Evolutionary conservation across 129 eudicot species (phyloP), one percentile per base, ranked within the genome.

Genomic region (Helianthus tuberosus): DNA sequence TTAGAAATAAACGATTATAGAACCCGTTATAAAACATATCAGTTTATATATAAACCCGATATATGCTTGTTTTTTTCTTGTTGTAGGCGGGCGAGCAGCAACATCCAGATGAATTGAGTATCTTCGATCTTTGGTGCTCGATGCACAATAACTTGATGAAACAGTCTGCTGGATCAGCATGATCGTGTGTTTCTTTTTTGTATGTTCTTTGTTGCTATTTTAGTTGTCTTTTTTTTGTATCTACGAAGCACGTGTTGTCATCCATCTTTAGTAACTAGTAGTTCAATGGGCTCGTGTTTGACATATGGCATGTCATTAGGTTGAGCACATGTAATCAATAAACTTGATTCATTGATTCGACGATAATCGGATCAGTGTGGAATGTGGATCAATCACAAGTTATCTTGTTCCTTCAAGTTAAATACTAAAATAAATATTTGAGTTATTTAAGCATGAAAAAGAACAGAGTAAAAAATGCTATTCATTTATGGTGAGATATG

Each of bases 11-110:
- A 32, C 36, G 2, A 32, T 32, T 32, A 1, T 5, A 32, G 4
- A 32, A 32, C 0, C 4, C 4, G 5, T 2, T 32, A 32, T 27
- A 32, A 32, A 32, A 32, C 36, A 32, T 32, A 32, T 32, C 36
- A 32, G 4, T 1, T 32, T 32, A 32, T 2, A 32, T 32, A 32
- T 32, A 32, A 32, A 32, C 4, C 36, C 32, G 32, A 27, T 27
- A 20, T 20, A 20, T 20, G 23, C 23, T 20, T 20, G 32, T 27
- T 7, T 55, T 17, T 76, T 62, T 27, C 0, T 20, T 3, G 11
- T 73, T 23, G 65, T 66, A 61, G 88, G 80, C 38, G 72, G 52
- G 39, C 77, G 73, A 62, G 77, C 80, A 62, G 75, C 78, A 69
- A 53, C 58, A 48, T 57, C 78, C 8, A 80, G 72, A 63, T 84